Percentiles rank a stretch among this genome's conserved stretches.
Conservation (phyloP, 345 rosid species). For the Arabidopsis arenosa region DNA sequence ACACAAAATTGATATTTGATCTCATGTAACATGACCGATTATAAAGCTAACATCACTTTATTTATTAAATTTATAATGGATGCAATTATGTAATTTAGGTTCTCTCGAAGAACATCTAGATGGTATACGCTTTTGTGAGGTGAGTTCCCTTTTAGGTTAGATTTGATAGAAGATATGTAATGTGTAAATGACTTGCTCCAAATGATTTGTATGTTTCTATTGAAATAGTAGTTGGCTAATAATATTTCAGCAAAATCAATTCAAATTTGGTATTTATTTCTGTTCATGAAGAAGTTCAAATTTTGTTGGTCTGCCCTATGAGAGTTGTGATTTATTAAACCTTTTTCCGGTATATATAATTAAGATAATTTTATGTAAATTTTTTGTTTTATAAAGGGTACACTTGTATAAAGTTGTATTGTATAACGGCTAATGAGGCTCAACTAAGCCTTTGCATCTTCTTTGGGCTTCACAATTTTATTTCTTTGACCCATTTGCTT, state of each 20-base stretch:
- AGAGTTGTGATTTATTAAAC: neutral
- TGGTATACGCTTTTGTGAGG: neutral
- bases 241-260: neutral
- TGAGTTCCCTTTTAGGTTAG: neutral
- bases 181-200: neutral
- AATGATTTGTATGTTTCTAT: slow-evolving; percentile 2
- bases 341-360: neutral
- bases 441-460: neutral
- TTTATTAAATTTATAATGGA: neutral
- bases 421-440: slow-evolving; percentile 6
- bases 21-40: neutral
- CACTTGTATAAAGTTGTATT: neutral
- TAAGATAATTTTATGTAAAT: neutral
- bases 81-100: neutral
- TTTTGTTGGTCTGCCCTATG: neutral
- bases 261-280: neutral
- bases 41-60: neutral
- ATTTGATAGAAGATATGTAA: neutral
- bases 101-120: neutral
- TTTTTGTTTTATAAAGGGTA: neutral
- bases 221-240: neutral
- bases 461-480: slow-evolving; percentile 9
- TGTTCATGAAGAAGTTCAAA: neutral
- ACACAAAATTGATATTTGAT: neutral
- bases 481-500: neutral